Percentiles rank a stretch among this genome's conserved stretches.
phyloP scores from a whole-genome alignment of 2,329 filamentous ascomycete genomes.

The Cercospora sp. region DNA sequence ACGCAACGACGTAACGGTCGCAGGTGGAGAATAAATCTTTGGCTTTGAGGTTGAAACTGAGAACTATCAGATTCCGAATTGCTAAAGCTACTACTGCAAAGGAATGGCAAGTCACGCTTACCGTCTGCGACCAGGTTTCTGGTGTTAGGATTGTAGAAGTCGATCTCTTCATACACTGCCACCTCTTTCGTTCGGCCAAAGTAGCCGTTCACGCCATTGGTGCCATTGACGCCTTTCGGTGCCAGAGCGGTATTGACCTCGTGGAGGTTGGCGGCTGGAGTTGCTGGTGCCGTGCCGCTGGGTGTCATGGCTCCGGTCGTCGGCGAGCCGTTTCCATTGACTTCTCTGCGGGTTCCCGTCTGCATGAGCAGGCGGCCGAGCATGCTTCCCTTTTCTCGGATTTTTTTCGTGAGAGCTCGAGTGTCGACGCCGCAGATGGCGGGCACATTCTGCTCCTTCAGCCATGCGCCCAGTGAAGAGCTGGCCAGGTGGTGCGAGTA shows the following conservation, averaged over 20 bases:
- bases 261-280: constrained; percentile 38
- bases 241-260: constrained; percentile 31
- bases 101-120: constrained; percentile 53
- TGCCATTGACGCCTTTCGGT: constrained; percentile 33
- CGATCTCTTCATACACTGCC: constrained; percentile 68
- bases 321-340: constrained; percentile 36
- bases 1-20: constrained; percentile 66
- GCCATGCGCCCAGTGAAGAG: constrained; percentile 89
- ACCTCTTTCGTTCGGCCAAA: constrained; percentile 37
- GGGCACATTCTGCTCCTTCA: constrained; percentile 92
- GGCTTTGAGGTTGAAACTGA: constrained; percentile 86
- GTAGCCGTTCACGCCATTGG: constrained; percentile 40
- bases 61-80: constrained; percentile 35
- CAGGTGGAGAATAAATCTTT: constrained; percentile 77
- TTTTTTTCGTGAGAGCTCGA: constrained; percentile 87
- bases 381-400: constrained; percentile 93
- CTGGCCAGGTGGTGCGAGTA: constrained; percentile 91
- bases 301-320: constrained; percentile 33
- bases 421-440: constrained; percentile 96
- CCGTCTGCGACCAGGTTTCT: constrained; percentile 93
- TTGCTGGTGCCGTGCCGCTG: constrained; percentile 41
- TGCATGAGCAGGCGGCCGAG: constrained; percentile 83
- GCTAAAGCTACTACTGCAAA: constrained; percentile 29
- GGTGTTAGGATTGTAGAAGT: constrained; percentile 89
- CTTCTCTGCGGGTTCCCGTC: constrained; percentile 49